phyloP scores from a whole-genome alignment of 2,329 filamentous ascomycete genomes.

The Ophiocordyceps camponoti-rufipedis region DNA sequence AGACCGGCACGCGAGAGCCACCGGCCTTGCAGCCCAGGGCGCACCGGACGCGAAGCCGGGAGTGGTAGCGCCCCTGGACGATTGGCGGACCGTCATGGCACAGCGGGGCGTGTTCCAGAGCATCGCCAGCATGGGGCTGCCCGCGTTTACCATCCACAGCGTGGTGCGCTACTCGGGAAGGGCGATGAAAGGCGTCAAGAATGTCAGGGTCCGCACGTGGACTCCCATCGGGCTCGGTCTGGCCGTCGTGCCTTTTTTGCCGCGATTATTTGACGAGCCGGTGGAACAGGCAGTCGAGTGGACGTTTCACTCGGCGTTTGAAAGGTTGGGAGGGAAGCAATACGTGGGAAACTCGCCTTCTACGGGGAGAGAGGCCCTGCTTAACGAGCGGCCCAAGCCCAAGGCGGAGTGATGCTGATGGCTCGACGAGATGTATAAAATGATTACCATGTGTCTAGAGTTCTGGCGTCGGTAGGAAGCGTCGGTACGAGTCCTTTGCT shows the following conservation, averaged over 20 bases:
- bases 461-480: no score
- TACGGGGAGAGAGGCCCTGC: conserved; percentile 28
- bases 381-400: conserved; percentile 23
- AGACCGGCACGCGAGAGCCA: conserved; percentile 26
- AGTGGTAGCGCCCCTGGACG: conserved; percentile 54
- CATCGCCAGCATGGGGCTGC: conserved; percentile 82
- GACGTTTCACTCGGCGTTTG: conserved; percentile 70
- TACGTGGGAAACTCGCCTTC: conserved; percentile 36
- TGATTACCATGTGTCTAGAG: neutral
- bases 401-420: conserved; percentile 20
- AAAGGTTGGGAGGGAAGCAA: conserved; percentile 44
- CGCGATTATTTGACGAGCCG: conserved; percentile 74
- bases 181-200: conserved; percentile 73
- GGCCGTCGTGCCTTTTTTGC: conserved; percentile 64
- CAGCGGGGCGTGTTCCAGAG: conserved; percentile 83
- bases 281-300: conserved; percentile 86
- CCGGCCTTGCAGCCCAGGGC: conserved; percentile 21
- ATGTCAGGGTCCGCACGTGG: conserved; percentile 60
- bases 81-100: conserved; percentile 80
- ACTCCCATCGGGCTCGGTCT: conserved; percentile 74
- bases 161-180: conserved; percentile 77
- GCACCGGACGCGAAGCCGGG: conserved; percentile 16
- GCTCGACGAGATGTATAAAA: neutral
- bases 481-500: no score
- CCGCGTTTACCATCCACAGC: conserved; percentile 84